Base-by-base conservation (phyloP, 2,329 filamentous ascomycete genomes). In the Trichoderma koningiopsis region DNA sequence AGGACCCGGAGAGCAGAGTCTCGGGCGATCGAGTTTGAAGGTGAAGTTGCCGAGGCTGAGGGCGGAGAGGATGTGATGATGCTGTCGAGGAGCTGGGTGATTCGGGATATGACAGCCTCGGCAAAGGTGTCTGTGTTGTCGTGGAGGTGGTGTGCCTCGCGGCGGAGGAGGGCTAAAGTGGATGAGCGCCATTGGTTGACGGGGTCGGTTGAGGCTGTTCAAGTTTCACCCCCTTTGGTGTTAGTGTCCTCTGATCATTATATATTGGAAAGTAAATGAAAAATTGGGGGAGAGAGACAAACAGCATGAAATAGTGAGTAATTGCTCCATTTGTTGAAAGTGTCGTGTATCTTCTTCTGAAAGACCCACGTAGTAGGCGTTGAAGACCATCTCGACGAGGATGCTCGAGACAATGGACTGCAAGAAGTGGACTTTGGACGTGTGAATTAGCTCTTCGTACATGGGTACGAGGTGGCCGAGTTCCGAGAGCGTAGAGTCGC, bases 181-280 rank as follows among this genome's bases (percentile, higher is more conserved):
- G 84, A 82, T 6, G 89, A 87, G 49, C 89, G 87, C 89, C 89
- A 91, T 75, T 89, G 86, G 75, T 90, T 91, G 71, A 89, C 83
- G 35, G 84, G 81, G 71, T 87, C 84, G 57, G 81, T 80, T 5
- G 85, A 82, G 60, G 80, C 82, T 80, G 77, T 75, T 77, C 27
- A 33, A 13, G 40, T 61, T 16, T 27, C 27, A 2, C 27, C 27
- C 27, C 29, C 33, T 27, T 58, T 35, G 24, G 33, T 29, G 14
- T 68, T 60, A 68, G 64, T 40, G 29, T 14, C 27, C 10, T 5
- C 13, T 2, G 4, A 43, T n/a, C 19, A 43, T 13, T 61, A 33
- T n/a, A 13, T 13, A 2, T 10, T 13, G 33, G 33, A 35, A 35
- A 49, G 3, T 43, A 11, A 27, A n/a, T 1, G 19, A 8, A 29